Base-by-base conservation (phyloP, 2,329 filamentous ascomycete species). In the Penicillium griseofulvum region DNA sequence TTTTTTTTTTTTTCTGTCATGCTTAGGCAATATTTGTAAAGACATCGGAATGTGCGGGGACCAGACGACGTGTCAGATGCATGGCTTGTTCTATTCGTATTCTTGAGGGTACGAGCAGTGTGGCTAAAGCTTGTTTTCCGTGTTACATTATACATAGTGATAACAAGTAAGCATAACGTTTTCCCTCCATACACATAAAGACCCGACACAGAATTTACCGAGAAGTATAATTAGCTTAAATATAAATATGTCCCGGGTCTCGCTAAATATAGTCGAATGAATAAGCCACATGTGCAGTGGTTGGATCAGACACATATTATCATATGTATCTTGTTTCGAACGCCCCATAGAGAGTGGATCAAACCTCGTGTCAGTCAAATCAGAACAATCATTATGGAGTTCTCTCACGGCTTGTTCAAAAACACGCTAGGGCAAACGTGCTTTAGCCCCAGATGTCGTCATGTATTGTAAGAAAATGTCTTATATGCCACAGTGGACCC, bases 211-310 rank as follows among this genome's bases (percentile, higher is more conserved):
- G 3, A 31, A 31, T 24, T 19, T 42, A 42, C 22, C 28, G n/a
- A 36, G 16, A 41, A 16, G 14, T 12, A 8, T 29, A 28, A 17
- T 14, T 36, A 28, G 24, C n/a, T 37, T 46, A 38, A 37, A 50
- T 42, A n/a, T 34, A n/a, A 10, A 11, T n/a, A 5, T 11, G 9
- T 31, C 12, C 29, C 4, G 11, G 31, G 31, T 37, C n/a, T 26
- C n/a, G 12, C 49, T 52, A 52, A 46, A 52, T 46, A 46, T 52
- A 52, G 49, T 16, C 9, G 12, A 36, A 29, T 7, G 19, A 14
- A n/a, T 11, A 26, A 51, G 10, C 24, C 29, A 16, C 17, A 38
- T 38, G 10, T 6, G 36, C 11, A 19, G 3, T 28, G 22, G 38
- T 37, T 52, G 49, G 33, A 29, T 12, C 12, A 17, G 33, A 26